Base-by-base conservation (phyloP, 495 filamentous ascomycete species). In the Penicillium pulvis region DNA sequence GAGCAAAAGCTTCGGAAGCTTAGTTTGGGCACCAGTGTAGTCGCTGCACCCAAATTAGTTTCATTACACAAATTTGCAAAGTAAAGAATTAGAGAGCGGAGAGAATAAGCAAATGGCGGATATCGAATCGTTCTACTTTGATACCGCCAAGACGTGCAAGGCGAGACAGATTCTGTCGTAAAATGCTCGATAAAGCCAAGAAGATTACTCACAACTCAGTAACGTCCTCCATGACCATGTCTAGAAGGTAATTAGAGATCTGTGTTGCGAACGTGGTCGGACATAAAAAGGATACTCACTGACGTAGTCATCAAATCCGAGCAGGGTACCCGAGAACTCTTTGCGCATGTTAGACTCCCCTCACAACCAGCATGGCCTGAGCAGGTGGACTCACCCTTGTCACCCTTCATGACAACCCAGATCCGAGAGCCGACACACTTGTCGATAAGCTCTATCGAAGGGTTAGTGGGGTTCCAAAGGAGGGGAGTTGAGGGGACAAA, bases 321-420 rank as follows among this genome's bases (percentile, higher is more conserved):
- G 82, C 23, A 98, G 79, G 6, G 91, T 97, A 42, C 94, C 94
- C 53, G 89, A 87, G 77, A 98, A 98, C 71, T 98, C 94, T 98
- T 62, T 3, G 55, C 46, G 20, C 54, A 52, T 7, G 51, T 78
- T 28, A 73, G 66, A 53, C 55, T 24, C 35, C 30, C 6, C 20
- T n/a, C 11, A 26, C 14, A 26, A 41, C 6, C 14, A 24, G 2
- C 16, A 8, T 17, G 6, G 7, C 23, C 28, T 6, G 7, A 26
- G 2, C 0, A 28, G 14, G 4, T 30, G n/a, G 9, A 42, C 65
- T 62, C 71, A 89, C 94, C 94, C 80, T 97, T 97, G 74, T 97
- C 94, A 59, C 92, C 91, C 77, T 98, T 97, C 94, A 98, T 98
- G 73, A 98, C 85, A 56, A 98, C 92, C 94, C 94, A 98, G 74